These are phyloP conservation scores for Fusarium sublunatum DNA, from an alignment of 2,329 filamentous ascomycete species.

Conservation along the genomic window DNA sequence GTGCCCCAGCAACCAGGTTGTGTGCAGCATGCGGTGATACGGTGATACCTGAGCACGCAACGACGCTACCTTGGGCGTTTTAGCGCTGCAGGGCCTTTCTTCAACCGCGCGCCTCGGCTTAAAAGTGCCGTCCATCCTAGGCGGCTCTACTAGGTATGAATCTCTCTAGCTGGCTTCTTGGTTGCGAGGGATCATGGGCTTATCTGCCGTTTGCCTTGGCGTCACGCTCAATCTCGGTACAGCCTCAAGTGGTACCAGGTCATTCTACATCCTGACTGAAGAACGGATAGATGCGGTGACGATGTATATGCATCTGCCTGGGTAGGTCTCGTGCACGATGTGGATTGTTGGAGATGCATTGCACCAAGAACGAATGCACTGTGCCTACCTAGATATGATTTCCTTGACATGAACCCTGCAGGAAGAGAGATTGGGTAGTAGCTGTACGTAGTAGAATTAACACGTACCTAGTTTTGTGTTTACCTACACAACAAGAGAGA, in stretches of 20 bases:
- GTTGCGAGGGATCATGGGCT: conserved; percentile 21
- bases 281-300: conserved; percentile 15
- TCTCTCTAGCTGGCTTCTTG: no score
- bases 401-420: background rate
- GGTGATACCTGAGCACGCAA: conserved; percentile 31
- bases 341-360: background rate
- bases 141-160: background rate
- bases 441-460: background rate
- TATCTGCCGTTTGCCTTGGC: conserved; percentile 15
- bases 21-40: conserved; percentile 8
- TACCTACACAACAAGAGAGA: no score
- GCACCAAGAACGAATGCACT: background rate
- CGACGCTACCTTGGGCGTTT: conserved; percentile 2
- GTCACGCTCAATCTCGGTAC: conserved; percentile 11
- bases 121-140: conserved; percentile 34
- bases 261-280: conserved; percentile 6
- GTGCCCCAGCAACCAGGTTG: conserved; percentile 31
- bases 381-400: background rate
- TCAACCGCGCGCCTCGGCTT: conserved; percentile 28
- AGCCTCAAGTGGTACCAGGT: conserved; percentile 26
- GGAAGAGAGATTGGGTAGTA: conserved; percentile 5
- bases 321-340: conserved; percentile 36
- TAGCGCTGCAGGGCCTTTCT: conserved; percentile 15
- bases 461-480: no score
- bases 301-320: background rate